These are phyloP conservation scores for Colletotrichum australisinense DNA, from an alignment of 2,329 filamentous ascomycete genomes.

Conservation along the genomic window DNA sequence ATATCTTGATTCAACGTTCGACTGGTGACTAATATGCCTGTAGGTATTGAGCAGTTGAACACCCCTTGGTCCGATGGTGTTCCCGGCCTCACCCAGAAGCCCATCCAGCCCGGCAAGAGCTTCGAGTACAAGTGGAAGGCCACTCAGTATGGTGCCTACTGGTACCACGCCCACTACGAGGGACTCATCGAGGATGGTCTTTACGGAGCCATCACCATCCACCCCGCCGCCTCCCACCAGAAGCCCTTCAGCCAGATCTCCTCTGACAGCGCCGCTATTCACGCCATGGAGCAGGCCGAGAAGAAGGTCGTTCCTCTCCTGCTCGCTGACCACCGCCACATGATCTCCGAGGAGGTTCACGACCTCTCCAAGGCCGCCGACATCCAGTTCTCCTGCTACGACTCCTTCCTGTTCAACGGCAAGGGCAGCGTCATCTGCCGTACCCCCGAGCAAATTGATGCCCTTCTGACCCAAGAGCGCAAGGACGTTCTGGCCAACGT, in stretches of 20 bases:
- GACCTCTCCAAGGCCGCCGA: slow-evolving; percentile 56
- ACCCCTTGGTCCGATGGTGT: slow-evolving; percentile 72
- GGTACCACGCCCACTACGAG: slow-evolving; percentile 69
- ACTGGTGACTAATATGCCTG: slow-evolving; percentile 7
- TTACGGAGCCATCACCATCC: slow-evolving; percentile 66
- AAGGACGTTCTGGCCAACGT: slow-evolving; percentile 42
- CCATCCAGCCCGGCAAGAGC: slow-evolving; percentile 58
- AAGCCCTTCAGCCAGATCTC: slow-evolving; percentile 64
- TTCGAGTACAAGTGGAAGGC: slow-evolving; percentile 68
- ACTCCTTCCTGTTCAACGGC: slow-evolving; percentile 72
- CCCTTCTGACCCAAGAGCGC: slow-evolving; percentile 48
- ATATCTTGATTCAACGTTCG: neutral
- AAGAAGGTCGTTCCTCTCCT: slow-evolving; percentile 58
- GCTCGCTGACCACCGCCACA: slow-evolving; percentile 67
- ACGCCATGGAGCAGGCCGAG: slow-evolving; percentile 60
- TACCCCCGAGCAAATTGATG: slow-evolving; percentile 53
- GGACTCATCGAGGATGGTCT: slow-evolving; percentile 71
- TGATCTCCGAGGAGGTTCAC: slow-evolving; percentile 60
- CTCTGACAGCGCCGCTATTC: slow-evolving; percentile 44
- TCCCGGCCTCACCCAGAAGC: slow-evolving; percentile 64
- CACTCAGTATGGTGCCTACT: slow-evolving; percentile 67
- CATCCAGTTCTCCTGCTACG: slow-evolving; percentile 66
- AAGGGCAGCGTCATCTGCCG: slow-evolving; percentile 67
- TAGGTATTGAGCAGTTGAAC: slow-evolving; percentile 43
- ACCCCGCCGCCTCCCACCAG: slow-evolving; percentile 43